Conservation (phyloP, 1,139 yeast species). For the Magnusiomyces fungicola region DNA sequence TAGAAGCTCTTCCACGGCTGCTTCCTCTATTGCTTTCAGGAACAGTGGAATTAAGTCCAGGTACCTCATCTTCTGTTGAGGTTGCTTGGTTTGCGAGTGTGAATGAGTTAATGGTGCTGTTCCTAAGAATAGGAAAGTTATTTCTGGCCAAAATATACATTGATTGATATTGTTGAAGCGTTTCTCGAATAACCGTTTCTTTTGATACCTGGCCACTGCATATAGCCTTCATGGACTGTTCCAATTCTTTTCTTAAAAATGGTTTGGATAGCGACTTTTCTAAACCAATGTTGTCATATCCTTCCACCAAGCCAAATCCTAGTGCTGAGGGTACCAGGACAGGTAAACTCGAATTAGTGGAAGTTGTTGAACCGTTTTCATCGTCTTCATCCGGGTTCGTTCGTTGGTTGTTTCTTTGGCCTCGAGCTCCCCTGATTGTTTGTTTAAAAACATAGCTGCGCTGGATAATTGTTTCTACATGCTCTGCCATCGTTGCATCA, state of each 20-base stretch:
- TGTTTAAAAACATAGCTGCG: conserved; percentile 59
- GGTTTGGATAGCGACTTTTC: conserved; percentile 81
- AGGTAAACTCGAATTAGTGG: conserved; percentile 21
- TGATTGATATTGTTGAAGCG: conserved; percentile 53
- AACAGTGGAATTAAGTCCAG: not conserved
- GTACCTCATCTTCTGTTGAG: not conserved
- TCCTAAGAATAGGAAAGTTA: conserved; percentile 17
- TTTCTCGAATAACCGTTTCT: conserved; percentile 48
- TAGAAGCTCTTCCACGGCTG: not conserved
- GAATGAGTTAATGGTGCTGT: not conserved
- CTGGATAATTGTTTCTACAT: conserved; percentile 67
- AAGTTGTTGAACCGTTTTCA: conserved; percentile 31
- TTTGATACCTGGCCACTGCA: conserved; percentile 56
- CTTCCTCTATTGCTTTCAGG: not conserved
- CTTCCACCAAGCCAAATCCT: conserved; percentile 85
- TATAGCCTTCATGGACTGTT: conserved; percentile 55
- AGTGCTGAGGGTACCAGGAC: conserved; percentile 66
- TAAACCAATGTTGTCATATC: conserved; percentile 72
- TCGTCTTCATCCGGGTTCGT: conserved; percentile 18
- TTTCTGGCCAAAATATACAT: conserved; percentile 30
- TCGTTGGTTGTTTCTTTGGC: no score
- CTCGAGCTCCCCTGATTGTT: conserved; percentile 10
- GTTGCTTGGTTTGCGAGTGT: not conserved
- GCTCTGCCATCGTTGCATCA: conserved; percentile 98
- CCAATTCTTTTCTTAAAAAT: conserved; percentile 71